Evolutionary conservation across 2,329 filamentous ascomycete genomes (phyloP).

Genomic region (Calonectria leucothoes): DNA sequence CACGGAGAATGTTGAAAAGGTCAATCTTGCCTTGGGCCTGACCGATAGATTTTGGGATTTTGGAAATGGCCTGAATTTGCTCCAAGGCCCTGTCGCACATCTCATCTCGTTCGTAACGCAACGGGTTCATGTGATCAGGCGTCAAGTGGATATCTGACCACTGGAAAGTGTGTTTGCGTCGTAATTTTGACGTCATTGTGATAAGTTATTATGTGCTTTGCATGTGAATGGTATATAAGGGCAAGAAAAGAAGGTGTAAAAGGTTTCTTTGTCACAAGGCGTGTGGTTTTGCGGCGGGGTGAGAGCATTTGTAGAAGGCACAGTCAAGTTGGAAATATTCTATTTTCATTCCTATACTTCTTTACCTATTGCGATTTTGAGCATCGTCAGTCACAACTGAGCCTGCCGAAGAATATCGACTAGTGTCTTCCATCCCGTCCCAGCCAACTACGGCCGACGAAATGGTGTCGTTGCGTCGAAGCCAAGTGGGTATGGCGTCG

Average conservation of each 20-base stretch:
- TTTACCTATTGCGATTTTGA: neutral
- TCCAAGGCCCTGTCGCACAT: neutral
- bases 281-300: neutral
- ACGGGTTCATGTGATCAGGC: neutral
- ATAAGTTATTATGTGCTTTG: neutral
- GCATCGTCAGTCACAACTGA: neutral
- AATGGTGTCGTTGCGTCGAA: neutral
- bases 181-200: neutral
- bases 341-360: neutral
- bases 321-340: neutral
- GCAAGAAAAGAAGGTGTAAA: neutral
- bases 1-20: neutral
- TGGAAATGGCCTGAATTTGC: neutral
- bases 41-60: neutral
- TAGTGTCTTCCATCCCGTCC: neutral
- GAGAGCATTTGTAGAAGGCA: neutral
- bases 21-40: neutral
- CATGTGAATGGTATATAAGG: neutral
- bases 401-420: neutral
- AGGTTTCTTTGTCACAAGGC: neutral
- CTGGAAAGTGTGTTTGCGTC: neutral
- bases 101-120: neutral
- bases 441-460: neutral
- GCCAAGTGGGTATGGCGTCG: neutral
- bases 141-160: neutral